Conservation (phyloP, 495 filamentous ascomycete species). For the Halenospora varia region DNA sequence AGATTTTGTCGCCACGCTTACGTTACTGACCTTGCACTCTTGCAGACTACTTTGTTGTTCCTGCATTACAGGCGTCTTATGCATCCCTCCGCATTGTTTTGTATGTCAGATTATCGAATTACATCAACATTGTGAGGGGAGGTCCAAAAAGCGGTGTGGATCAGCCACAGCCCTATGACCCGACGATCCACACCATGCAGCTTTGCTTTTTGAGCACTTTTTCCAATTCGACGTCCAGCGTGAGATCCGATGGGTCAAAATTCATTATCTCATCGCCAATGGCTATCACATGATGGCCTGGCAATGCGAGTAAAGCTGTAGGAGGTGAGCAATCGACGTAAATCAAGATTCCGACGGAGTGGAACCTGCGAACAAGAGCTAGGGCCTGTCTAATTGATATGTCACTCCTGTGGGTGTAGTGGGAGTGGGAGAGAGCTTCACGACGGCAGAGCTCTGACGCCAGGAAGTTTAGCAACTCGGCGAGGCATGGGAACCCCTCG, state of each 20-base stretch:
- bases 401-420: too few species aligned
- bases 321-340: conserved; percentile 5
- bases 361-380: conserved; percentile 15
- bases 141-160: conserved; percentile 22
- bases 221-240: background rate
- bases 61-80: background rate
- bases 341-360: conserved; percentile 1
- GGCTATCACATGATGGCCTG: conserved; percentile 16
- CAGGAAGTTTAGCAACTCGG: too few species aligned
- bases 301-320: conserved; percentile 17
- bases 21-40: background rate
- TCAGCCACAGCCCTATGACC: conserved; percentile 17
- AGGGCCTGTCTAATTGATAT: background rate
- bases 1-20: background rate
- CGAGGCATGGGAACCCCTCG: too few species aligned
- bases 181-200: conserved; percentile 6
- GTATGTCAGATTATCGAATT: background rate
- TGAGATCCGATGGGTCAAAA: background rate
- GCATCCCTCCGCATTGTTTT: background rate
- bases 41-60: background rate
- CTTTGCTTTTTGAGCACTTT: background rate
- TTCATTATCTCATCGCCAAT: background rate
- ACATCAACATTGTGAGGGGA: background rate
- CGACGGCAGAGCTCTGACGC: too few species aligned
- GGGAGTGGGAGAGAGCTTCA: too few species aligned